phyloP scores from a whole-genome alignment of 768 basidiomycete species.

The Tylopilus rubrobrunneus region DNA sequence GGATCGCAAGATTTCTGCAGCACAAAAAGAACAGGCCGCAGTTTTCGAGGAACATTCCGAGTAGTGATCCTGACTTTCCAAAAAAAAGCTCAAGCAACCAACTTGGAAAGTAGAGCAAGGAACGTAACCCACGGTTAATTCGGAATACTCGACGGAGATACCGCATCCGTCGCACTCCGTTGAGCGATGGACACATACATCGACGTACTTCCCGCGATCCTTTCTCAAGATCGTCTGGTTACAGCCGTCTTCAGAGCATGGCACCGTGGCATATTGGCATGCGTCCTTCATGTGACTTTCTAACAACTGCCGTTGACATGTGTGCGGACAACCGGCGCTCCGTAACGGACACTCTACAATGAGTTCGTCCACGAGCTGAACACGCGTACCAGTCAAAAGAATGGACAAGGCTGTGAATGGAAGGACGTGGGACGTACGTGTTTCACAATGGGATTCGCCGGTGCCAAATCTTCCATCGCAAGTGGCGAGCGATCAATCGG shows the following conservation, averaged over 20 bases:
- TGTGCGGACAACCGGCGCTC: constrained; percentile 54
- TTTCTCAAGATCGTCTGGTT: constrained; percentile 40
- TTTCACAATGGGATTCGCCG: constrained; percentile 73
- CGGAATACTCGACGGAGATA: constrained; percentile 29
- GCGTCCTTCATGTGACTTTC: constrained; percentile 55
- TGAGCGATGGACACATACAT: constrained; percentile 34
- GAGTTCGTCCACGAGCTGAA: constrained; percentile 80
- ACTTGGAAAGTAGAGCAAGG: not conserved
- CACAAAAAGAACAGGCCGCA: constrained; percentile 41
- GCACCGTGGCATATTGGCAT: constrained; percentile 55
- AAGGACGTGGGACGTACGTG: constrained; percentile 34
- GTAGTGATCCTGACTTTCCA: constrained; percentile 34
- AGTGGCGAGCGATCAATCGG: constrained; percentile 81
- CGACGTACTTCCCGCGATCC: constrained; percentile 42
- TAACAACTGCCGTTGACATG: constrained; percentile 66
- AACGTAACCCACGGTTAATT: constrained; percentile 35
- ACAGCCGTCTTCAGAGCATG: constrained; percentile 49
- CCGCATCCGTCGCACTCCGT: constrained; percentile 40
- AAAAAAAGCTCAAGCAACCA: constrained; percentile 4
- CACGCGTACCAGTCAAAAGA: constrained; percentile 6
- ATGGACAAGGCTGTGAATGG: not conserved
- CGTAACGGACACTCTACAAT: constrained; percentile 66
- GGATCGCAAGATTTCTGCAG: constrained; percentile 33
- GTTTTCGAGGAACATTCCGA: constrained; percentile 36
- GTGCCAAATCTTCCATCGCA: constrained; percentile 49